phyloP scores from a whole-genome alignment of 345 rosid species.

The Eutrema yunnanense region DNA sequence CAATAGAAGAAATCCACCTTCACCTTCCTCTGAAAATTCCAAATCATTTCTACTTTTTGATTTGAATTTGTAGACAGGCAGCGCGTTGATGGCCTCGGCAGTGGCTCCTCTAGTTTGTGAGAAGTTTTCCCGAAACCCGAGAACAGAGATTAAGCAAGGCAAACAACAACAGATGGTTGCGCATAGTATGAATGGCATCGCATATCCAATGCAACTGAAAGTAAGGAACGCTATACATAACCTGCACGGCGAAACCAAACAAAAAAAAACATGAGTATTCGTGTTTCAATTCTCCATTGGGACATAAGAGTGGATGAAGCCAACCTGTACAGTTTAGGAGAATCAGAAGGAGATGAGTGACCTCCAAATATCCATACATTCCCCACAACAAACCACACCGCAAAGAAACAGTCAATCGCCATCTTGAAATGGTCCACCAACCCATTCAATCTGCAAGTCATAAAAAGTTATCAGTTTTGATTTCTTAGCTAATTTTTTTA shows the following conservation, averaged over 20 bases:
- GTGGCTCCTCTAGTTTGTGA: constrained; percentile 81
- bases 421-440: constrained; percentile 80
- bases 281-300: background rate
- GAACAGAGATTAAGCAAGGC: constrained; percentile 85
- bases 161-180: constrained; percentile 89
- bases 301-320: background rate
- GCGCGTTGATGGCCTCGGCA: constrained; percentile 50
- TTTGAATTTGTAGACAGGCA: constrained; percentile 76
- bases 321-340: constrained; percentile 84
- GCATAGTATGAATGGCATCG: constrained; percentile 89
- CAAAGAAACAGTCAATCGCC: constrained; percentile 88
- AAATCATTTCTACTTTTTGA: constrained; percentile 35
- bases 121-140: constrained; percentile 67
- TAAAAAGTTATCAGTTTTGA: background rate
- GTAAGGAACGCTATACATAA: constrained; percentile 91
- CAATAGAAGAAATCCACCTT: constrained; percentile 61
- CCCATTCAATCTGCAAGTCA: constrained; percentile 52
- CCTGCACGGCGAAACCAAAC: constrained; percentile 42
- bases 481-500: background rate
- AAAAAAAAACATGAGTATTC: background rate
- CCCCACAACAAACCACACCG: constrained; percentile 96
- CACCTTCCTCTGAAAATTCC: constrained; percentile 39
- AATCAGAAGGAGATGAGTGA: constrained; percentile 63
- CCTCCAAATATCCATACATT: constrained; percentile 96
- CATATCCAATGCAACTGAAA: constrained; percentile 87